Percentiles rank a stretch among this genome's conserved stretches.
phyloP scores from a whole-genome alignment of 1,284 basidiomycete genomes.

The Leccinum insolens region DNA sequence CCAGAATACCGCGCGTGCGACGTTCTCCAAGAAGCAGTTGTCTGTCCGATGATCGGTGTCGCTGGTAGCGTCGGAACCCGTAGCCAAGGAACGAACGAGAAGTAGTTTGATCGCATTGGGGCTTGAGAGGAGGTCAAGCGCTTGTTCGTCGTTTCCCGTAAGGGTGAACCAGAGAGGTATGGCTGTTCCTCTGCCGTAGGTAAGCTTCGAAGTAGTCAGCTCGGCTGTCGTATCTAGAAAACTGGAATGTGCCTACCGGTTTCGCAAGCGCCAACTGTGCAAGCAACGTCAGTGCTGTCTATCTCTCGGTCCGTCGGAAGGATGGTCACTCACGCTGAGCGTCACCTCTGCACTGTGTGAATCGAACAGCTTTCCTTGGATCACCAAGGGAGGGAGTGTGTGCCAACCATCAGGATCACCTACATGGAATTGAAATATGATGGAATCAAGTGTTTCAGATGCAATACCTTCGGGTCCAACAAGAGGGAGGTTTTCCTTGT shows the following conservation, averaged over 20 bases:
- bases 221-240: not conserved
- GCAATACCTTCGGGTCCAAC: constrained; percentile 42
- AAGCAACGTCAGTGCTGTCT: not conserved
- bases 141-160: constrained; percentile 45
- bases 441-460: not conserved
- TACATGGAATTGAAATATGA: constrained; percentile 3
- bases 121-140: constrained; percentile 49
- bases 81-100: constrained; percentile 42
- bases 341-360: constrained; percentile 41
- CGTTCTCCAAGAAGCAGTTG: constrained; percentile 47
- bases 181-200: constrained; percentile 49
- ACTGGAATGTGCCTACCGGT: constrained; percentile 43
- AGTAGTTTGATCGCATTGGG: constrained; percentile 40
- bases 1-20: constrained; percentile 54
- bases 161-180: constrained; percentile 53
- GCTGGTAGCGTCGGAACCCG: constrained; percentile 49
- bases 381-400: constrained; percentile 36
- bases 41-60: constrained; percentile 39
- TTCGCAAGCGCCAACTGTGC: constrained; percentile 54
- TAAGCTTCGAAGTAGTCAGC: constrained; percentile 38
- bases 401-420: constrained; percentile 54
- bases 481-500: constrained; percentile 42
- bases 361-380: constrained; percentile 49
- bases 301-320: not conserved
- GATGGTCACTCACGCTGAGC: constrained; percentile 40